Base-by-base conservation (phyloP, 306 rosid species). In the Gleditsia sinensis region DNA sequence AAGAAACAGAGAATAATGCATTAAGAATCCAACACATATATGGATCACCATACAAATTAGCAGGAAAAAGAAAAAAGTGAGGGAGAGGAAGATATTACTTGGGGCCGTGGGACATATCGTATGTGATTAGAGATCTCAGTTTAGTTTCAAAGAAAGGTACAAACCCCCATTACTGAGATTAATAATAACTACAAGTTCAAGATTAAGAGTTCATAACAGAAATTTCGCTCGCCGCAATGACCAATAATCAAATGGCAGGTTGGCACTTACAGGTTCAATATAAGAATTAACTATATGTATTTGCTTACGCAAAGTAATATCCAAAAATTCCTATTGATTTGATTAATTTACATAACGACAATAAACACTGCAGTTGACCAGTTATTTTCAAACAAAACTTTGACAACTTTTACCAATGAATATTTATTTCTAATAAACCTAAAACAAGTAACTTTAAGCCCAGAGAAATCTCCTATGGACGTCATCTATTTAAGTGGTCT, bases 31-130 rank as follows among this genome's bases (percentile, higher is more conserved):
- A 55, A 3, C 12, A 66, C 45, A 36, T 11, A 24, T 55, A 55
- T 17, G 68, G 14, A 23, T 2, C 61, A 78, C n/a, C 10, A 14
- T 25, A 50, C 73, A 78, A 51, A 69, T 20, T 13, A 11, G 24
- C 21, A 48, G 28, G 20, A 5, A 49, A 14, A 50, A 1, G 24
- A 43, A 7, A 1, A 30, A 9, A 13, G n/a, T 14, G 19, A 7
- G 7, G 24, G 40, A 56, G 20, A 12, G 37, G 23, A 39, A 14
- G 65, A 51, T 42, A 39, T 25, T 42, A 43, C 28, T 66, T 36
- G 25, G 25, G 42, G 54, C 58, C 57, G n/a, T 34, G 37, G 23
- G 7, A 12, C 62, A 42, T 36, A 54, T 2, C 55, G 71, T 46
- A 69, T 17, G 40, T 48, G 34, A 6, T 43, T 30, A 25, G 1